Conservation (phyloP, 108 stramenopile genomes). For the Nitzschia sp. region DNA sequence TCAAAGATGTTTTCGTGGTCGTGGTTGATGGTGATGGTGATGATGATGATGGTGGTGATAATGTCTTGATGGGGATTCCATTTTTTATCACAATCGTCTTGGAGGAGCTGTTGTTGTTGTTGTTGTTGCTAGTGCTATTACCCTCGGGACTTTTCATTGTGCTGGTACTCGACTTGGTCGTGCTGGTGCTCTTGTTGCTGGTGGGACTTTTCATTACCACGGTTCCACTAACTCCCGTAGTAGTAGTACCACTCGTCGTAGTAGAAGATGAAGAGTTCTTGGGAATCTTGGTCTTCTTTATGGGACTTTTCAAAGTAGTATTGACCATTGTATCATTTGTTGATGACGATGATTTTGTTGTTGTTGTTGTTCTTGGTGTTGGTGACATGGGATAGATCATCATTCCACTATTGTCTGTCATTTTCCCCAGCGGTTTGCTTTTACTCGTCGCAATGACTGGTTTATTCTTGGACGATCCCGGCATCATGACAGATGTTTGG, state of each 20-base stretch:
- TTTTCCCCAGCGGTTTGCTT: not conserved
- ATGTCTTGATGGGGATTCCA: not conserved
- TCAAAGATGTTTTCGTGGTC: too few relatives aligned
- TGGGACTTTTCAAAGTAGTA: not conserved
- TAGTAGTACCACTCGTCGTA: too few relatives aligned
- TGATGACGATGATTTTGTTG: not conserved
- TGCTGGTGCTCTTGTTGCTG: not conserved
- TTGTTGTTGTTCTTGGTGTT: not conserved
- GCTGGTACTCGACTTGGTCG: not conserved
- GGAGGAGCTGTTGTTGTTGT: too few relatives aligned
- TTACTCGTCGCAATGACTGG: not conserved
- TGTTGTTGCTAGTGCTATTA: too few relatives aligned
- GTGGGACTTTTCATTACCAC: not conserved
- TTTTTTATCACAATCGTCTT: not conserved
- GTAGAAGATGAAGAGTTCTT: too few relatives aligned
- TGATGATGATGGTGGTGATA: too few relatives aligned
- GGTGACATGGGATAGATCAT: too few relatives aligned
- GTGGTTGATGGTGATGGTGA: too few relatives aligned
- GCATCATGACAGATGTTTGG: not conserved
- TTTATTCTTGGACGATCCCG: not conserved
- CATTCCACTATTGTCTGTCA: not conserved
- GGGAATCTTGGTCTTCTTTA: too few relatives aligned
- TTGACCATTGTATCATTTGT: not conserved
- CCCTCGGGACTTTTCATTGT: not conserved
- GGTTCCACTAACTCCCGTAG: not conserved